Conservation (phyloP, 1,284 basidiomycete species). For the Cryptococcus sp. region DNA sequence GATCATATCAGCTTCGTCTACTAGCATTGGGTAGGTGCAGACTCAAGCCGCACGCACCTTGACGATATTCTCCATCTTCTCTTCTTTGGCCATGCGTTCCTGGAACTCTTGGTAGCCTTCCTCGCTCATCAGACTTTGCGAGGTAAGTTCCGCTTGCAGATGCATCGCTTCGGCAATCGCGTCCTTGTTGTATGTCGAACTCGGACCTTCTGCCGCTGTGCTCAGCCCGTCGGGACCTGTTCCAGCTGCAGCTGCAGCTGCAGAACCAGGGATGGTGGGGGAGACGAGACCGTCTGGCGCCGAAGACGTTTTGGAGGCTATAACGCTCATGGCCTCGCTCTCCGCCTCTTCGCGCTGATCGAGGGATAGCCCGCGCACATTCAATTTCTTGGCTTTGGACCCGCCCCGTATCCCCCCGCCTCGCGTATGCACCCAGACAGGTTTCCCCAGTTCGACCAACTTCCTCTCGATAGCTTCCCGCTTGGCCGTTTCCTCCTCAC, state of each 20-base stretch:
- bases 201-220: conserved; percentile 1
- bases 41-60: conserved; percentile 53
- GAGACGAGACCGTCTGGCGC: conserved; percentile 1
- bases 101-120: conserved; percentile 41
- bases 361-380: conserved; percentile 24
- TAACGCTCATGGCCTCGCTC: conserved; percentile 10
- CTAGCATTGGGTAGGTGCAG: background rate
- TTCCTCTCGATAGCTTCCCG: conserved; percentile 25
- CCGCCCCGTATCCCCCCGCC: conserved; percentile 18
- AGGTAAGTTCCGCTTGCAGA: conserved; percentile 19
- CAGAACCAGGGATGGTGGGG: background rate
- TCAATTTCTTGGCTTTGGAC: conserved; percentile 20
- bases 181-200: background rate
- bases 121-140: conserved; percentile 29
- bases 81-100: conserved; percentile 48
- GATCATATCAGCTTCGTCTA: background rate
- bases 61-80: conserved; percentile 58
- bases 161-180: conserved; percentile 7
- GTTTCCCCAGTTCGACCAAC: conserved; percentile 22
- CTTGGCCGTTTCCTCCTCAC: conserved; percentile 15
- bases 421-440: conserved; percentile 20
- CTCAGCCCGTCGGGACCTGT: conserved; percentile 1
- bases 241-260: background rate
- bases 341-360: conserved; percentile 18
- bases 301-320: conserved; percentile 10